Percentiles rank a stretch among this genome's conserved stretches.
Evolutionary conservation across 768 basidiomycete genomes (phyloP).

Genomic region (Suillus americanus): DNA sequence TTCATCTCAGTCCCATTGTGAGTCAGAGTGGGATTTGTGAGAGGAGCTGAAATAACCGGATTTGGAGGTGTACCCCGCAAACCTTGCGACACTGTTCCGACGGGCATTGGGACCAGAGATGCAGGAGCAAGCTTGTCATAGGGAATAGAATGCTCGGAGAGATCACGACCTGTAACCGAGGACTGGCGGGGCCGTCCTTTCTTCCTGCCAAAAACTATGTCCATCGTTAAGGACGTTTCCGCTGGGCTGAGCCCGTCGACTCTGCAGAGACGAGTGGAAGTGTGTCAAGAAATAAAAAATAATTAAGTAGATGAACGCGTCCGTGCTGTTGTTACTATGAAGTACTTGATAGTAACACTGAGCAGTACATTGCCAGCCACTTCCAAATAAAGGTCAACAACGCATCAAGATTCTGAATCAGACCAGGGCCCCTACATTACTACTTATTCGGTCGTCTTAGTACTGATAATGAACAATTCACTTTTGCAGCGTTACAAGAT

Average conservation of each 20-base stretch:
- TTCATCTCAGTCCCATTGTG: constrained; percentile 71
- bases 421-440: neutral
- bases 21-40: constrained; percentile 80
- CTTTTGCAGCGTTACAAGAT: neutral
- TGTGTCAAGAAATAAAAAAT: constrained; percentile 4
- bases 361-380: neutral
- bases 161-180: constrained; percentile 59
- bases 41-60: constrained; percentile 70
- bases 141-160: constrained; percentile 66
- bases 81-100: constrained; percentile 54
- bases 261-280: neutral
- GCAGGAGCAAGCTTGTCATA: constrained; percentile 67
- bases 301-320: constrained; percentile 3
- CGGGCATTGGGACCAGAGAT: constrained; percentile 58
- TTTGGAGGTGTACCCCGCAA: constrained; percentile 38
- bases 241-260: neutral
- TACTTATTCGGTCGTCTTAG: neutral
- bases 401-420: neutral
- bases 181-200: constrained; percentile 58
- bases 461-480: neutral
- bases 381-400: constrained; percentile 4
- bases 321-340: neutral
- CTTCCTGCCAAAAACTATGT: constrained; percentile 65
- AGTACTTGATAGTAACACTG: neutral
- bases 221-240: constrained; percentile 42